Evolutionary conservation across 371 early-diverging fungal species (phyloP).

Genomic region (Quaeritorhiza haematococci): DNA sequence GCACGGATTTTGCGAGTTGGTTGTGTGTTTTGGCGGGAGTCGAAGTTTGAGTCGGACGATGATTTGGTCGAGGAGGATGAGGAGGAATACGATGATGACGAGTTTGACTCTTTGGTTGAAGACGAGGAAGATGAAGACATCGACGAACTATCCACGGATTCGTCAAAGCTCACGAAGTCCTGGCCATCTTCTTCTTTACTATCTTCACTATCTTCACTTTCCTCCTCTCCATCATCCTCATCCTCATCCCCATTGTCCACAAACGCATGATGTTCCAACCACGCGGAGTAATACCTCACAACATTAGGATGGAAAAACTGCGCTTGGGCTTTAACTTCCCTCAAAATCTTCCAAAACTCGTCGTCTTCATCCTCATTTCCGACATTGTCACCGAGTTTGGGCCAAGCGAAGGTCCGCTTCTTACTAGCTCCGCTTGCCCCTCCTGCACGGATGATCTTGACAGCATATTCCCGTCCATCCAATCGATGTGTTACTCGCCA

Average conservation of each 20-base stretch:
- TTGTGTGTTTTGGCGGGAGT: no score
- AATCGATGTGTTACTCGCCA: slow-evolving; percentile 68
- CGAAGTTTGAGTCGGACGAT: no score
- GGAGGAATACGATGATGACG: no score
- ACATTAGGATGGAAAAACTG: slow-evolving; percentile 84
- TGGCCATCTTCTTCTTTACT: slow-evolving; percentile 19
- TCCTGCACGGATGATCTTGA: slow-evolving; percentile 66
- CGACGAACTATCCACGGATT: no score
- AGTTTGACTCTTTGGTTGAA: no score
- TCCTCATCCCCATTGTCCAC: not conserved
- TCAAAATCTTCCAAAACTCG: slow-evolving; percentile 52
- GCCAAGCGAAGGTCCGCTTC: slow-evolving; percentile 8
- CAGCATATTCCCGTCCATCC: slow-evolving; percentile 83
- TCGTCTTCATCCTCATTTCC: not conserved
- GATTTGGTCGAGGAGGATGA: no score
- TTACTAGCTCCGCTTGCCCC: slow-evolving; percentile 1
- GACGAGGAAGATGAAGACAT: no score
- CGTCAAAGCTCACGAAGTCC: no score
- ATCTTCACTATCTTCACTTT: slow-evolving; percentile 17
- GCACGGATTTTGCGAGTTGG: no score
- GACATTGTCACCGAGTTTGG: not conserved
- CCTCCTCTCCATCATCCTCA: slow-evolving; percentile 7
- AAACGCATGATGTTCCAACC: slow-evolving; percentile 68
- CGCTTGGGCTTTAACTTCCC: slow-evolving; percentile 88
- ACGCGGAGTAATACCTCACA: slow-evolving; percentile 87